A percentile compares a stretch with the other conserved stretches of the same genome.
These are phyloP conservation scores for Xerocomellus dryophilus DNA, from an alignment of 768 basidiomycete genomes.

Conservation along the genomic window DNA sequence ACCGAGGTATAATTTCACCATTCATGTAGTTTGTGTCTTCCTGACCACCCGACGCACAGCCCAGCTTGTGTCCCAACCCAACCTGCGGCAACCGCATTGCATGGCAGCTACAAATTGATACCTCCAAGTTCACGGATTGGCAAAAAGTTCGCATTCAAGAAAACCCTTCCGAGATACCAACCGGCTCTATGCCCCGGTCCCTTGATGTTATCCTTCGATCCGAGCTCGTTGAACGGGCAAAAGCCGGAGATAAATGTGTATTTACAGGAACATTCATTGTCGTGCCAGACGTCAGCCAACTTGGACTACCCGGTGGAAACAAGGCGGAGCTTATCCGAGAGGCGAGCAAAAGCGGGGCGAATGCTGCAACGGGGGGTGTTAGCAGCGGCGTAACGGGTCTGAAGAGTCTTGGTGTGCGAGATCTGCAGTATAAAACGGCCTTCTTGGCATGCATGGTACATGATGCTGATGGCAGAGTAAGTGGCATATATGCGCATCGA, in stretches of 20 bases:
- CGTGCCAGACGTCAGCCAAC: conserved; percentile 95
- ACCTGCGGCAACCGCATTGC: conserved; percentile 86
- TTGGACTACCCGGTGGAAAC: conserved; percentile 93
- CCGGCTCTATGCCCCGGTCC: conserved; percentile 96
- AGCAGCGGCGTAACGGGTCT: conserved; percentile 88
- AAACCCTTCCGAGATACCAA: conserved; percentile 97
- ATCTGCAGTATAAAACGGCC: conserved; percentile 97
- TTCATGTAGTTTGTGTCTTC: conserved; percentile 2
- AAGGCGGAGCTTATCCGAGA: conserved; percentile 88
- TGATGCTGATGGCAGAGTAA: conserved; percentile 82
- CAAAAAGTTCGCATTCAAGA: conserved; percentile 99
- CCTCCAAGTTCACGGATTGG: conserved; percentile 97
- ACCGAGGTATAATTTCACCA: conserved; percentile 65
- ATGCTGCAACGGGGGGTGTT: conserved; percentile 57
- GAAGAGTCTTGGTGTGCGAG: conserved; percentile 91
- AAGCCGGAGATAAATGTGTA: conserved; percentile 97
- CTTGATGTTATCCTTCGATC: conserved; percentile 93
- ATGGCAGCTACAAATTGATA: conserved; percentile 95
- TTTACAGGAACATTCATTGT: conserved; percentile 99
- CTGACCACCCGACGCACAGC: conserved; percentile 44
- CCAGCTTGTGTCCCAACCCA: conserved; percentile 89
- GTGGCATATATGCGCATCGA: conserved; percentile 28
- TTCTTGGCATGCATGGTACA: conserved; percentile 98
- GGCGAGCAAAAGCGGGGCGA: conserved; percentile 61
- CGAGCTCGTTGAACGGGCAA: conserved; percentile 97